These are phyloP conservation scores for Amauroascus verrucosus DNA, from an alignment of 2,329 filamentous ascomycete species.

Conservation along the genomic window DNA sequence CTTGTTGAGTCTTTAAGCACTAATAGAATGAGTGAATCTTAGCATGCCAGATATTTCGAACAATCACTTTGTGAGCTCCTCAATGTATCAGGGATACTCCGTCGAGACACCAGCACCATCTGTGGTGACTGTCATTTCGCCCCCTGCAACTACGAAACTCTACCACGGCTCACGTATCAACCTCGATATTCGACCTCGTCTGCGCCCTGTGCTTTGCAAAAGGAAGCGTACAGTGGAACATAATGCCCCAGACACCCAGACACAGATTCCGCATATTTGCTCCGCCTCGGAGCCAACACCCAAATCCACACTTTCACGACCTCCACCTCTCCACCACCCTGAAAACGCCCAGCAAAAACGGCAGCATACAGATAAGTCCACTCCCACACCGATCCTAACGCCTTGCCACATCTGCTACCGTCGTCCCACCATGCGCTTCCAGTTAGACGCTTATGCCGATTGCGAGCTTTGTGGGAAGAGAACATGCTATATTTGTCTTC, in stretches of 20 bases:
- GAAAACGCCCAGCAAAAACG: conserved; percentile 14
- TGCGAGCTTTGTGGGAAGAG: conserved; percentile 32
- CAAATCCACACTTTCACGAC: conserved; percentile 15
- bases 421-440: conserved; percentile 31
- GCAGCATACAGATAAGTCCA: conserved; percentile 1
- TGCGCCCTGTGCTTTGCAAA: neutral
- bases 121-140: conserved; percentile 5
- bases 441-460: conserved; percentile 34
- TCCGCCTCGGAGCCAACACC: conserved; percentile 12
- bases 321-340: conserved; percentile 1
- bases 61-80: neutral
- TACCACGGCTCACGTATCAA: conserved; percentile 10
- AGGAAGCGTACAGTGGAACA: conserved; percentile 2
- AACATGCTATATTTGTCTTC: conserved; percentile 35
- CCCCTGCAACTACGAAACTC: conserved; percentile 4
- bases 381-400: conserved; percentile 19
- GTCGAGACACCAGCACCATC: neutral
- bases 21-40: neutral
- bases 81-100: neutral
- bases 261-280: neutral
- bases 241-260: neutral
- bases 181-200: conserved; percentile 9
- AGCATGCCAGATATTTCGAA: conserved; percentile 3
- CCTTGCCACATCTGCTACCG: conserved; percentile 37
- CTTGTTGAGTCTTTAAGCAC: neutral